A percentile compares a stretch with the other conserved stretches of the same genome.
Evolutionary conservation across 2,329 filamentous ascomycete species (phyloP).

Genomic region (Fusarium cicatricum): DNA sequence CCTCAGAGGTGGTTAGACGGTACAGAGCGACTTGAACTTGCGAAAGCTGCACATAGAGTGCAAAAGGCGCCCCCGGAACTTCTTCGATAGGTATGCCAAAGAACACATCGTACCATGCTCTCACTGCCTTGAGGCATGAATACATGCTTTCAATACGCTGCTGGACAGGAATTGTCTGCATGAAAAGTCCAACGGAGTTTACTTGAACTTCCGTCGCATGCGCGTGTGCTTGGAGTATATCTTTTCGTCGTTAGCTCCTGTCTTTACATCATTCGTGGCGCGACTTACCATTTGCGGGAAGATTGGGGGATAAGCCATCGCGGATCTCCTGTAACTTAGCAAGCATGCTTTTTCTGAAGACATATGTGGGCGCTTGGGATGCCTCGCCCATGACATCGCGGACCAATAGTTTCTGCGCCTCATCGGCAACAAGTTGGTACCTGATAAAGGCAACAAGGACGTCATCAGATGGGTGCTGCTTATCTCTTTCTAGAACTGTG

Average conservation of each 20-base stretch:
- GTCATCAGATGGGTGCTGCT: slow-evolving; percentile 59
- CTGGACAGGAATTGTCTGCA: slow-evolving; percentile 43
- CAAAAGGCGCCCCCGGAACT: slow-evolving; percentile 46
- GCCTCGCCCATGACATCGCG: slow-evolving; percentile 42
- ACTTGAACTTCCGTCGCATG: slow-evolving; percentile 45
- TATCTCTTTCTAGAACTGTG: slow-evolving; percentile 52
- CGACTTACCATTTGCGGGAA: slow-evolving; percentile 43
- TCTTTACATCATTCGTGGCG: no score
- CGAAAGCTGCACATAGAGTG: slow-evolving; percentile 46
- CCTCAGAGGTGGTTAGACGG: slow-evolving; percentile 50
- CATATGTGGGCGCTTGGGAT: slow-evolving; percentile 42
- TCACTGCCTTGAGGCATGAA: slow-evolving; percentile 46
- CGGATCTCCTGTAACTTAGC: slow-evolving; percentile 41
- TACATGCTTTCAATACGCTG: slow-evolving; percentile 49
- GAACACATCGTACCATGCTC: slow-evolving; percentile 49
- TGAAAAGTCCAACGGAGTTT: slow-evolving; percentile 46
- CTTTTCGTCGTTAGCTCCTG: slow-evolving; percentile 33
- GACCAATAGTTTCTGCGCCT: slow-evolving; percentile 45
- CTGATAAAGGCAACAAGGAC: slow-evolving; percentile 51
- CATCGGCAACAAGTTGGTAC: slow-evolving; percentile 53
- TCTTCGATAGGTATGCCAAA: slow-evolving; percentile 44
- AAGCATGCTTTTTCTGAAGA: slow-evolving; percentile 46
- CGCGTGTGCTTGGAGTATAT: slow-evolving; percentile 43
- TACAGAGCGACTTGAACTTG: slow-evolving; percentile 51
- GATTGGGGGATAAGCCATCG: slow-evolving; percentile 31